These are phyloP conservation scores for Solidago caesia DNA, from an alignment of 129 eudicot genomes.

Conservation along the genomic window DNA sequence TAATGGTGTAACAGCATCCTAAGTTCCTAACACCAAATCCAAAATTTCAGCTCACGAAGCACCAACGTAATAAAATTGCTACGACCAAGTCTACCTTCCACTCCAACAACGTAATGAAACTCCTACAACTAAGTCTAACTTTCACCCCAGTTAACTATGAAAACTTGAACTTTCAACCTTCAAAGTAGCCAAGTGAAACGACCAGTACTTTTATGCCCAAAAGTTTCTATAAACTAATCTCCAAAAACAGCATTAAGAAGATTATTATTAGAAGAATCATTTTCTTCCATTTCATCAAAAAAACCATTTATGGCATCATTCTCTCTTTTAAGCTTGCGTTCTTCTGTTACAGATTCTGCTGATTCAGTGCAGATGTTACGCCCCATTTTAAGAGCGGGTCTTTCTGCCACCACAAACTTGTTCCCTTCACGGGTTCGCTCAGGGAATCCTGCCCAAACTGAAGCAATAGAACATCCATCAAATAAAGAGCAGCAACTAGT, in stretches of 20 bases:
- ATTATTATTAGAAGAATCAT: conserved; percentile 58
- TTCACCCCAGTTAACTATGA: background rate
- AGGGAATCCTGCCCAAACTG: conserved; percentile 97
- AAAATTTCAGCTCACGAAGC: background rate
- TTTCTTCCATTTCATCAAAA: conserved; percentile 54
- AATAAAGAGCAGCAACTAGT: background rate
- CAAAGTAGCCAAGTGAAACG: background rate
- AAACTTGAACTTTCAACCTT: background rate
- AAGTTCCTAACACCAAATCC: no score
- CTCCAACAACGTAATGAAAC: background rate
- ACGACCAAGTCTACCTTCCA: background rate
- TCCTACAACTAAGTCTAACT: background rate
- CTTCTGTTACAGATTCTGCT: conserved; percentile 64
- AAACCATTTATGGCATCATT: conserved; percentile 49
- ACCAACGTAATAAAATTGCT: background rate
- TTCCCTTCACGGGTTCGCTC: conserved; percentile 91
- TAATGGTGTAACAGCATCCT: background rate
- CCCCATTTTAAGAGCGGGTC: conserved; percentile 51
- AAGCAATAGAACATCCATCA: conserved; percentile 4
- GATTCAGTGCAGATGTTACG: conserved; percentile 62
- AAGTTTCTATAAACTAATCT: conserved; percentile 24
- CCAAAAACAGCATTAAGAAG: conserved; percentile 71
- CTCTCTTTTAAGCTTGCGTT: conserved; percentile 73
- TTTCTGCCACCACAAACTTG: conserved; percentile 91
- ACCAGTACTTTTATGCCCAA: background rate